Percentiles rank a stretch among this genome's conserved stretches.
Conservation (phyloP, 2,329 filamentous ascomycete genomes). For the Remersonia thermophila region DNA sequence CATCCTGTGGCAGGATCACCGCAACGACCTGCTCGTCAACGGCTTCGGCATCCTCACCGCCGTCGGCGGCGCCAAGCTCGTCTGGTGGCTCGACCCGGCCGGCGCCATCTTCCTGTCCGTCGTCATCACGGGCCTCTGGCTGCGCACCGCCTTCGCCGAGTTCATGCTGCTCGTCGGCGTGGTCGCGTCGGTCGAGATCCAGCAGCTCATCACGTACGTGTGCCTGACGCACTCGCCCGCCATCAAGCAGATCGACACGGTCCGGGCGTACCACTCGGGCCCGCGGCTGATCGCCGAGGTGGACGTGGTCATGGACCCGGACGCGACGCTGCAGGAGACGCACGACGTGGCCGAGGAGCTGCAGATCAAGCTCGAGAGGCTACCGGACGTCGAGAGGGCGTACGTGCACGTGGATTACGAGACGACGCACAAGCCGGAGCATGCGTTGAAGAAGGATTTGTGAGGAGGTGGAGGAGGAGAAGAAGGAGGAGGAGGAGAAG, state of each 20-base stretch:
- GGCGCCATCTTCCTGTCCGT: conserved; percentile 76
- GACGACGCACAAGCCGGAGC: conserved; percentile 88
- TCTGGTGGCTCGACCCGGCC: conserved; percentile 91
- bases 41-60: conserved; percentile 84
- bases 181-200: conserved; percentile 68
- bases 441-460: conserved; percentile 49
- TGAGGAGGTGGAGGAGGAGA: conserved; percentile 18
- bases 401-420: conserved; percentile 98
- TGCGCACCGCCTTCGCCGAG: conserved; percentile 73
- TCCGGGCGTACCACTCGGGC: conserved; percentile 84
- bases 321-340: conserved; percentile 59
- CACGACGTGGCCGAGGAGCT: conserved; percentile 91
- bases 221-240: conserved; percentile 80
- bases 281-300: conserved; percentile 87
- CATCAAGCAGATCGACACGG: conserved; percentile 84
- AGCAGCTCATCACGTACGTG: conserved; percentile 93
- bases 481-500: too few relatives aligned
- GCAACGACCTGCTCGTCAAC: conserved; percentile 95
- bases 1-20: conserved; percentile 93
- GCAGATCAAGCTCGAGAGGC: conserved; percentile 83
- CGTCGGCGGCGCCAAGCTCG: conserved; percentile 76
- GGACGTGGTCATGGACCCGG: conserved; percentile 83
- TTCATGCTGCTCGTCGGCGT: conserved; percentile 88
- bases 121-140: conserved; percentile 70
- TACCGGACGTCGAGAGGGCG: conserved; percentile 84